Conservation (phyloP, 371 early-diverging fungal species). For the Lichtheimia ornata region DNA sequence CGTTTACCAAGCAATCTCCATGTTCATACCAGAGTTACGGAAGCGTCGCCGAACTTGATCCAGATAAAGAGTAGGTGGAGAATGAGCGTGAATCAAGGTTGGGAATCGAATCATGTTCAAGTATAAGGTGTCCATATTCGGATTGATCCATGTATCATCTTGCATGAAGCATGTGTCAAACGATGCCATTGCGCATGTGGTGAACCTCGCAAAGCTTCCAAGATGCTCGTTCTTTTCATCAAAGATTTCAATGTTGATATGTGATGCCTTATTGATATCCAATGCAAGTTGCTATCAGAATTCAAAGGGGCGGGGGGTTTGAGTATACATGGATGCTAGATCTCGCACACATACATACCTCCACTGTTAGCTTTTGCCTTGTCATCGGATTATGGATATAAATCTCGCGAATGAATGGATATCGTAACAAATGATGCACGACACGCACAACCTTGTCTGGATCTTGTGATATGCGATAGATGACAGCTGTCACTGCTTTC, state of each 20-base stretch:
- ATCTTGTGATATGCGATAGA: conserved; percentile 53
- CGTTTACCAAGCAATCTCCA: too few relatives aligned
- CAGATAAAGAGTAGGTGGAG: conserved; percentile 58
- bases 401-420: conserved; percentile 59
- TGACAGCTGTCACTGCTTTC: conserved; percentile 58
- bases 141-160: conserved; percentile 59
- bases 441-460: conserved; percentile 38
- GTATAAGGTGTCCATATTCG: conserved; percentile 60
- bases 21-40: conserved; percentile 41
- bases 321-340: not conserved
- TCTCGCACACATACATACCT: not conserved
- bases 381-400: conserved; percentile 54
- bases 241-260: conserved; percentile 16
- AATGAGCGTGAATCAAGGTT: conserved; percentile 58
- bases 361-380: conserved; percentile 23
- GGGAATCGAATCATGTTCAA: conserved; percentile 63
- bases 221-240: conserved; percentile 27
- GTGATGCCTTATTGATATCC: conserved; percentile 5
- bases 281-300: conserved; percentile 13
- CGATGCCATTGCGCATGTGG: conserved; percentile 60
- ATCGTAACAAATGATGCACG: conserved; percentile 46
- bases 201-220: conserved; percentile 58
- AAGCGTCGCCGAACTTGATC: conserved; percentile 63
- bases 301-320: not conserved
- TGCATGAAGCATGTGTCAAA: conserved; percentile 65